A percentile compares a stretch with the other conserved stretches of the same genome.
Conservation (phyloP, 2,329 filamentous ascomycete species). For the Colletotrichum cereale region DNA sequence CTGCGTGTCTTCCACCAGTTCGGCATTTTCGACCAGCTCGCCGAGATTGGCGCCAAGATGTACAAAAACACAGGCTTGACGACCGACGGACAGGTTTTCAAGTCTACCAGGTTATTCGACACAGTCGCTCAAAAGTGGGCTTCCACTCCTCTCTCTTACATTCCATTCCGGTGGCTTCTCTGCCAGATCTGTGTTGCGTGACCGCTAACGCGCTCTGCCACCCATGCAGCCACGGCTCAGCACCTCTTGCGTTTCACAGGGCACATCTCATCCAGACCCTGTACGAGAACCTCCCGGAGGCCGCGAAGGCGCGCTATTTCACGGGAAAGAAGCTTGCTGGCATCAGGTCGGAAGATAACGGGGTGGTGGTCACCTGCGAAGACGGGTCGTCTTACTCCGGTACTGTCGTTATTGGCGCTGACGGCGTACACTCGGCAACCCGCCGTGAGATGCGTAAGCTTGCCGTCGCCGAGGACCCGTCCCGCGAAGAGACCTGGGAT, state of each 20-base stretch:
- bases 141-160: not conserved
- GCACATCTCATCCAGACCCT: slow-evolving; percentile 51
- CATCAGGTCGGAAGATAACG: slow-evolving; percentile 42
- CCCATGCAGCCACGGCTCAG: slow-evolving; percentile 45
- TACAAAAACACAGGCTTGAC: slow-evolving; percentile 11
- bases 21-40: slow-evolving; percentile 43
- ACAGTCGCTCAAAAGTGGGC: slow-evolving; percentile 7
- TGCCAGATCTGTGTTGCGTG: slow-evolving; percentile 1
- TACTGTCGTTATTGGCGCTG: slow-evolving; percentile 56
- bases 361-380: slow-evolving; percentile 47
- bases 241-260: slow-evolving; percentile 49
- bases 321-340: slow-evolving; percentile 45
- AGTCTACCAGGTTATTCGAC: not conserved
- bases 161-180: not conserved
- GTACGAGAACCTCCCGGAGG: slow-evolving; percentile 46
- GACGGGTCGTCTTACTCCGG: slow-evolving; percentile 51
- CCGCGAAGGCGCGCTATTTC: slow-evolving; percentile 45
- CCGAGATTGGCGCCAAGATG: slow-evolving; percentile 15
- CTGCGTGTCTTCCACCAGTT: slow-evolving; percentile 50
- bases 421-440: slow-evolving; percentile 56
- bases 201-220: not conserved
- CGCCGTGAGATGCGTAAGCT: slow-evolving; percentile 51
- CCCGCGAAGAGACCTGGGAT: slow-evolving; percentile 30
- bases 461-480: slow-evolving; percentile 41
- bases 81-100: slow-evolving; percentile 19